Evolutionary conservation across 352 stramenopile genomes (phyloP), one percentile per base, ranked within the genome.

Genomic region (Globisporangium lucens): DNA sequence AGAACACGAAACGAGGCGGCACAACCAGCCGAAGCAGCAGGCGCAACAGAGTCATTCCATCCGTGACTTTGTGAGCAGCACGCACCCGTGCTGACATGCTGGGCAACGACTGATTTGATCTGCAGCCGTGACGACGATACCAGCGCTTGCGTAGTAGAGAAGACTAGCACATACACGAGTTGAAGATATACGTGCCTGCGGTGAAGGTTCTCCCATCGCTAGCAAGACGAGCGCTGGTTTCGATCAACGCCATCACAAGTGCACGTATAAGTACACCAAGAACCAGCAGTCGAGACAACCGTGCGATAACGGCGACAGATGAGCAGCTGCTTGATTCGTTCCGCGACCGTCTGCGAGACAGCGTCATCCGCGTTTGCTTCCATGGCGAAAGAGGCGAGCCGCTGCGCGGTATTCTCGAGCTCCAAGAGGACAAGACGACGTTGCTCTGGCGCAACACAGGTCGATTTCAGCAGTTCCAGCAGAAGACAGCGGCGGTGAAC

Each of bases 321-420:
- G 75, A 79, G 5, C 56, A 56, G 49, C 66, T 73, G 58, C 56
- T 84, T 8, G 68, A 78, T 29, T 41, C 62, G 13, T 93, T 93
- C 57, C 82, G 84, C 17, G 83, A 89, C 59, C 77, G 57, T 22
- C 70, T 93, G 36, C 85, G 83, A n/a, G 85, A 93, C 65, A 79
- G 78, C 20, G 66, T 77, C 20, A 61, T 93, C 9, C 55, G 58
- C n/a, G 84, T 77, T 8, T 62, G 49, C 12, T 79, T 86, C 65
- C 87, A 95, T 63, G 80, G 78, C 7, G 58, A 30, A 7, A 41
- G 61, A 4, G 81, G 85, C 15, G 81, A 87, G 63, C 87, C 87
- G 1, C 33, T 84, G 13, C 69, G 46, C 0, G 87, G 87, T 2
- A 62, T 70, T 1, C 73, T 95, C 33, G 80, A 90, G 72, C 75